Evolutionary conservation across 805 yeast genomes (phyloP), one percentile per base, ranked within the genome.

Genomic region (Ogataea kodamae): DNA sequence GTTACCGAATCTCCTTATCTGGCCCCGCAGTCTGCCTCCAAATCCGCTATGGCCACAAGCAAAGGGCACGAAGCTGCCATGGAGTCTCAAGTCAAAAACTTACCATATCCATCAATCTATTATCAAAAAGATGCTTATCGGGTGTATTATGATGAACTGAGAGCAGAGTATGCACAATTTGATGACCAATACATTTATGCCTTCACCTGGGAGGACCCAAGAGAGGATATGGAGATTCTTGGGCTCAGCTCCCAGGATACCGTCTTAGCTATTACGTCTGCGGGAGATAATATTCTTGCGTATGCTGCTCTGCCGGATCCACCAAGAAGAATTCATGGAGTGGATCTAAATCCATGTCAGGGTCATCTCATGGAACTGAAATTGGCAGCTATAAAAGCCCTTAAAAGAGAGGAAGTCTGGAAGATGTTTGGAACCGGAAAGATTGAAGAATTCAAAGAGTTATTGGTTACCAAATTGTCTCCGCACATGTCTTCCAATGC

Each of bases 171-270:
- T 54, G 72, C 70, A 30, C 88, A 82, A 57, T 84, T 84, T 64
- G 76, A 73, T 39, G 71, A 81, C 52, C 88, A 84, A 61, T 84
- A 82, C 57, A 85, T 84, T 40, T 85, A 84, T 54, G 89, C 94
- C 4, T 84, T 84, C 59, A 84, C 94, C 5, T 84, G 95, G 95
- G 95, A 84, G 59, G 95, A 85, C 54, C 94, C 94, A 18, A 70
- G 81, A 37, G 92, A 82, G 61, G 95, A 84, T 62, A 73, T 75
- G 40, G 68, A 68, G 30, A 79, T 84, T 36, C 66, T 84, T 46
- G 70, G 77, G 26, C 65, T 84, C 49, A 64, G 67, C 19, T 59
- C 76, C 9, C 68, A 71, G 18, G 95, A 85, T 52, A 80, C 86
- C 1, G 84, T 84, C 3, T 67, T 84, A 46, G 89, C 90, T 14